phyloP scores from a whole-genome alignment of 805 yeast species.

The Barnettozyma pratensis region DNA sequence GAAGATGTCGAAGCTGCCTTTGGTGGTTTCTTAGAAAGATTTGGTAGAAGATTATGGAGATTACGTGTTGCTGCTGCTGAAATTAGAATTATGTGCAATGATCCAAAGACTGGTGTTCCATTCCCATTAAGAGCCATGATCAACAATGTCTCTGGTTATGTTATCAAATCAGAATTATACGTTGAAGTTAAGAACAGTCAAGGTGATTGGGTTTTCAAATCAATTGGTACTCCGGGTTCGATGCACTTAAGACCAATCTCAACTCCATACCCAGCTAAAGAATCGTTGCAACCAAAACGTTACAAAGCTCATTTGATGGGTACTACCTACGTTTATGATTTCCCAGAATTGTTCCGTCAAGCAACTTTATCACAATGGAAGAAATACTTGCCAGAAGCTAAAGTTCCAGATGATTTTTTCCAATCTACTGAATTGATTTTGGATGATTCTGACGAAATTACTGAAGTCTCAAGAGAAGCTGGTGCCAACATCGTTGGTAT shows the following conservation, averaged over 20 bases:
- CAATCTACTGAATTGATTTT: constrained; percentile 74
- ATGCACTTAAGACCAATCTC: constrained; percentile 97
- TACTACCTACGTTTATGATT: constrained; percentile 95
- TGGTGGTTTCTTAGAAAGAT: constrained; percentile 96
- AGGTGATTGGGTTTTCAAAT: constrained; percentile 97
- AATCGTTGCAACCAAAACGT: constrained; percentile 97
- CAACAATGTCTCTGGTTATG: constrained; percentile 95
- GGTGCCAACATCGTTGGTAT: constrained; percentile 96
- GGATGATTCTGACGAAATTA: constrained; percentile 71
- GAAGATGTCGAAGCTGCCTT: constrained; percentile 96
- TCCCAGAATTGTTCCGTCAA: constrained; percentile 98
- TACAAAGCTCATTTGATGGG: constrained; percentile 98
- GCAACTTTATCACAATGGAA: constrained; percentile 86
- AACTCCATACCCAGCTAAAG: constrained; percentile 96
- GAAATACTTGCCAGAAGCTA: constrained; percentile 46
- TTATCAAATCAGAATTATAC: constrained; percentile 91
- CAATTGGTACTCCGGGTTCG: constrained; percentile 90
- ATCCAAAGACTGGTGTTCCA: constrained; percentile 79
- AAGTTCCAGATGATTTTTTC: constrained; percentile 74
- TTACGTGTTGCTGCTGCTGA: constrained; percentile 96
- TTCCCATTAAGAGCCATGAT: constrained; percentile 96
- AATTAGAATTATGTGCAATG: constrained; percentile 91
- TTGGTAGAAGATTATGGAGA: constrained; percentile 96
- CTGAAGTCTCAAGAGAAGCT: constrained; percentile 91
- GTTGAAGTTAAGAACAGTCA: constrained; percentile 88